Evolutionary conservation across 176 grass and related monocot species (phyloP), one percentile per base, ranked within the genome.

Genomic region (Luzula sylvatica): DNA sequence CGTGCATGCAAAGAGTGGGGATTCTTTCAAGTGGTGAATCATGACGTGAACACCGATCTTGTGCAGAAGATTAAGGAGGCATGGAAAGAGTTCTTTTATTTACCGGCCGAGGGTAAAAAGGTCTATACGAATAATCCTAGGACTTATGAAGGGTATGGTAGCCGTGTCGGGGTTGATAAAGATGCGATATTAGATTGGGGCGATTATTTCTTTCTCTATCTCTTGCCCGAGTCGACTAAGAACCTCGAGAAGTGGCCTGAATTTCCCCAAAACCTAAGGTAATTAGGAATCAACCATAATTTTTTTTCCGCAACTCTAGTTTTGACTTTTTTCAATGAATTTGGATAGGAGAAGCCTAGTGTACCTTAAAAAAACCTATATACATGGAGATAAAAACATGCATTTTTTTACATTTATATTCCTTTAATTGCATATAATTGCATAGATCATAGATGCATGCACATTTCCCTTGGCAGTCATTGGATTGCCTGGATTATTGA

Each of bases 11-110:
- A 56, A 50, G 52, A 75, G 5, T 92, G 81, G 87, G 81, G 87
- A 1, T 92, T 92, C 76, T 92, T 92, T 66, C 87, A 85, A 25
- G 66, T 76, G 35, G 73, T 92, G 53, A 85, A 92, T 52, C 81
- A 85, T 38, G 69, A 52, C 24, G 70, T 92, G 28, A 38, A 40
- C 18, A 47, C 45, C 0, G 81, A 65, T 53, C 44, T 44, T 18
- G 42, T 69, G n/a, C 19, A 56, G 23, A 61, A 45, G 25, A 73
- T 90, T 63, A 70, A 35, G 54, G 43, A 41, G 14, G 72, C 59
- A 55, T 90, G 86, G 86, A 80, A 49, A 47, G 76, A 73, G 49
- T 90, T 90, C 71, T 90, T 90, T 63, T 23, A 46, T 28, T 77
- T 65, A 7, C 80, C 86, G 1, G 26, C 67, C 46, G 72, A 69